Conservation (phyloP, 352 stramenopile species). For the Globisporangium spiculum region DNA sequence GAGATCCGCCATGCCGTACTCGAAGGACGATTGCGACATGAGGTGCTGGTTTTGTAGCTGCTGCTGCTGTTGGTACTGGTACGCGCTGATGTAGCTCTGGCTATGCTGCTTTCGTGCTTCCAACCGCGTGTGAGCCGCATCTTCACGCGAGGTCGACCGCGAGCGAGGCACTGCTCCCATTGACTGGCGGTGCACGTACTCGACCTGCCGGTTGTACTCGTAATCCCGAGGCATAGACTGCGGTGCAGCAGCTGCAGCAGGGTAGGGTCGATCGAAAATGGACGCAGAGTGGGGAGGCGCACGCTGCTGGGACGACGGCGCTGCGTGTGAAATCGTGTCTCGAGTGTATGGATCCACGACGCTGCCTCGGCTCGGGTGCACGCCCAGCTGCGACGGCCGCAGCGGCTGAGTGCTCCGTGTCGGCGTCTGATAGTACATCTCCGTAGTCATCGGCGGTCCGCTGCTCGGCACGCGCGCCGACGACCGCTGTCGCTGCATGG, state of each 20-base stretch:
- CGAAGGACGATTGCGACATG: constrained; percentile 27
- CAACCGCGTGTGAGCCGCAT: neutral
- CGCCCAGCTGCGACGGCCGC: constrained; percentile 32
- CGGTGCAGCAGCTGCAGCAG: neutral
- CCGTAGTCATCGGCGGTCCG: constrained; percentile 17
- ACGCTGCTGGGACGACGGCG: constrained; percentile 1
- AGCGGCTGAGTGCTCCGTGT: constrained; percentile 27
- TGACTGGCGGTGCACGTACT: constrained; percentile 9
- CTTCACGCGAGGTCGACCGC: constrained; percentile 11
- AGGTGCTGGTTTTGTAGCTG: constrained; percentile 16
- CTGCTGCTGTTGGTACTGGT: constrained; percentile 17
- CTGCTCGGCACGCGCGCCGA: constrained; percentile 5
- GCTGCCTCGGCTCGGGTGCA: constrained; percentile 31
- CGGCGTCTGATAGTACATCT: constrained; percentile 27
- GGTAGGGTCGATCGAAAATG: constrained; percentile 62
- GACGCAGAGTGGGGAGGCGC: constrained; percentile 31
- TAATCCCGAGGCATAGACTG: constrained; percentile 12
- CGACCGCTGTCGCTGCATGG: constrained; percentile 39
- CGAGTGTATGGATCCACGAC: constrained; percentile 31
- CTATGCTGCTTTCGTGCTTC: constrained; percentile 11
- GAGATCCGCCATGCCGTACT: constrained; percentile 15
- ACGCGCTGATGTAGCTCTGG: constrained; percentile 12
- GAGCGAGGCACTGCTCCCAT: neutral
- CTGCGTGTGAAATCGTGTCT: constrained; percentile 30
- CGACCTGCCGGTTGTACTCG: constrained; percentile 14